A percentile compares a stretch with the other conserved stretches of the same genome.
Evolutionary conservation across 2,329 filamentous ascomycete species (phyloP).

Genomic region (Ustulina deusta): DNA sequence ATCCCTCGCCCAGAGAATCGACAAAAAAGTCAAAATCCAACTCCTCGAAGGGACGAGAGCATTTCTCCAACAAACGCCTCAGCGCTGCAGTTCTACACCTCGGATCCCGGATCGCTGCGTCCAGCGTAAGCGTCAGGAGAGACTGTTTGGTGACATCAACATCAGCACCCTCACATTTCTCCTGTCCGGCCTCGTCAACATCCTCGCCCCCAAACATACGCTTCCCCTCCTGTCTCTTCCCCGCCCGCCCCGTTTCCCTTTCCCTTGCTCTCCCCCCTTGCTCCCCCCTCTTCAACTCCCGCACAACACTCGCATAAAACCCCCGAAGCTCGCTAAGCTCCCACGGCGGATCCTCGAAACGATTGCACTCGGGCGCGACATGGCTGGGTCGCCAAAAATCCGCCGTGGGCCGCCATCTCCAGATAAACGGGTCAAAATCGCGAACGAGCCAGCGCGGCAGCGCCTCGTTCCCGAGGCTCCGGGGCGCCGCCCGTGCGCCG

Average conservation of each 20-base stretch:
- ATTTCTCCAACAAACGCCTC: conserved; percentile 43
- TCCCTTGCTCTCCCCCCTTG: background rate
- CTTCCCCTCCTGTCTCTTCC: background rate
- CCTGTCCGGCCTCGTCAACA: background rate
- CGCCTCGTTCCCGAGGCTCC: conserved; percentile 44
- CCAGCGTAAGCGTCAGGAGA: conserved; percentile 43
- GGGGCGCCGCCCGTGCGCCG: conserved; percentile 40
- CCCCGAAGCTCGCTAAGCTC: conserved; percentile 41
- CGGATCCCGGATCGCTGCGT: conserved; percentile 43
- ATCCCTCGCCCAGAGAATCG: conserved; percentile 35
- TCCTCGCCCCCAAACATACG: too few species aligned
- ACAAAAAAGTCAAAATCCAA: conserved; percentile 43
- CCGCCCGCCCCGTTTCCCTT: background rate
- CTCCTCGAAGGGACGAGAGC: conserved; percentile 41
- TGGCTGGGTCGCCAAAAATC: conserved; percentile 33
- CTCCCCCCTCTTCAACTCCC: conserved; percentile 29
- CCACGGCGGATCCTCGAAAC: conserved; percentile 45
- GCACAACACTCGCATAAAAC: conserved; percentile 40
- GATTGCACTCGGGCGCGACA: conserved; percentile 19
- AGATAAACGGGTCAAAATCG: conserved; percentile 46
- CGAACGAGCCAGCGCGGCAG: conserved; percentile 46
- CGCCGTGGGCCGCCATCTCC: conserved; percentile 40
- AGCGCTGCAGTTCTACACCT: conserved; percentile 41
- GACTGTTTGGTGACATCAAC: conserved; percentile 42
- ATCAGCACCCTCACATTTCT: conserved; percentile 8